Evolutionary conservation across 345 rosid species (phyloP), one percentile per base, ranked within the genome.

Genomic region (Arabis hirsuta): DNA sequence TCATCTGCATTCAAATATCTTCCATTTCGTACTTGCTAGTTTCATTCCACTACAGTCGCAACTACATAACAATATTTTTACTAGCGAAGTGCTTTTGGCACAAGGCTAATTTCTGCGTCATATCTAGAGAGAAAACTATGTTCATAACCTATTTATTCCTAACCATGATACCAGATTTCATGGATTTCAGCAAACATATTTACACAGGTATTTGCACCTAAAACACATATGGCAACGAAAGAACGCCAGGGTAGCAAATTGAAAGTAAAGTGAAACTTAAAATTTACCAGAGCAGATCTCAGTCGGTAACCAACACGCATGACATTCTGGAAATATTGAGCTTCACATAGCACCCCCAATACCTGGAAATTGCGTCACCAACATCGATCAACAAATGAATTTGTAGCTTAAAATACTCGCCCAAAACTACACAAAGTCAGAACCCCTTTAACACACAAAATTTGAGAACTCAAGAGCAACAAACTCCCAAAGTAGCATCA

Each of bases 251-350:
- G 64, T 65, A 47, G 22, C 11, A 69, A 32, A 32, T 9, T 16
- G 22, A 56, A 62, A 24, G 39, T 32, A 27, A 36, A 50, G 50
- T 70, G 20, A 74, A 68, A 76, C 16, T 14, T 19, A 19, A 71
- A 66, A 75, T 60, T 83, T 86, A 91, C 99, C 96, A 95, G 72
- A 78, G 98, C 90, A 45, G 99, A 81, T 83, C 99, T 87, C 62
- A 95, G 84, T 67, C 94, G 92, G 76, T 80, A 95, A 47, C 99
- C 99, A 73, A 88, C 94, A 70, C 99, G 97, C 98, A 95, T 95
- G 73, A 91, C 99, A 86, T 90, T 90, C 82, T 95, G 99, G 78
- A 95, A 95, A 79, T 95, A 95, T 66, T 95, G 99, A 74, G 96
- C 99, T 87, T 95, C 99, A 54, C 58, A 87, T 65, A 95, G 76